Evolutionary conservation across 179 eudicot species (phyloP), one percentile per base, ranked within the genome.

Genomic region (Patellifolia procumbens): DNA sequence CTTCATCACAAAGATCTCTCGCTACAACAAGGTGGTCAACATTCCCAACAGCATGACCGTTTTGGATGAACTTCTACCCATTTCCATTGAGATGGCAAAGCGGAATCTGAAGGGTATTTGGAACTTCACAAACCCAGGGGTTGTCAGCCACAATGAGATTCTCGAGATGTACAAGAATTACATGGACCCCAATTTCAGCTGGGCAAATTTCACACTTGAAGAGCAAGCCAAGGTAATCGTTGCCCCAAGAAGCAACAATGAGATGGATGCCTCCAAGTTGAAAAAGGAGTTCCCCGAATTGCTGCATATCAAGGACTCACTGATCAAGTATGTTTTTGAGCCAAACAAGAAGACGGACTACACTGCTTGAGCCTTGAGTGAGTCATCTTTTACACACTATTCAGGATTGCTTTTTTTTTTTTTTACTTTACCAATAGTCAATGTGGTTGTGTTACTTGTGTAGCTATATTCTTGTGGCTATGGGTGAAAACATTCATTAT

Each of bases 41-140:
- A 92, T 92, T 70, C 97, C 97, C 70, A 92, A 90, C 91, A 90
- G 95, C 83, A 92, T 92, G 97, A 90, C 97, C 20, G 77, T 92
- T 66, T 83, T 92, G 83, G 97, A 92, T 45, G 97, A 92, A 85
- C 97, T 92, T 70, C 88, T 91, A 31, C 97, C 95, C n/a, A 89
- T 92, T 74, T 90, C 97, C 15, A 89, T 92, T 31, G 95, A 92
- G 86, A 90, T 90, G 97, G 95, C 95, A 22, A 92, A 91, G 81
- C 61, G 97, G 65, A 89, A 92, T 77, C 89, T 87, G 1, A 81
- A 74, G 81, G 97, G 97, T 39, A 92, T 91, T 65, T 92, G 89
- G 88, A 92, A 92, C 85, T 92, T 92, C 87, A 92, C 97, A 55
- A 92, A 90, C 78, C 95, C 93, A 1, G 93, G 95, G 2, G 97